Base-by-base conservation (phyloP, 2,329 filamentous ascomycete genomes). In the Fusarium phyllophilum region DNA sequence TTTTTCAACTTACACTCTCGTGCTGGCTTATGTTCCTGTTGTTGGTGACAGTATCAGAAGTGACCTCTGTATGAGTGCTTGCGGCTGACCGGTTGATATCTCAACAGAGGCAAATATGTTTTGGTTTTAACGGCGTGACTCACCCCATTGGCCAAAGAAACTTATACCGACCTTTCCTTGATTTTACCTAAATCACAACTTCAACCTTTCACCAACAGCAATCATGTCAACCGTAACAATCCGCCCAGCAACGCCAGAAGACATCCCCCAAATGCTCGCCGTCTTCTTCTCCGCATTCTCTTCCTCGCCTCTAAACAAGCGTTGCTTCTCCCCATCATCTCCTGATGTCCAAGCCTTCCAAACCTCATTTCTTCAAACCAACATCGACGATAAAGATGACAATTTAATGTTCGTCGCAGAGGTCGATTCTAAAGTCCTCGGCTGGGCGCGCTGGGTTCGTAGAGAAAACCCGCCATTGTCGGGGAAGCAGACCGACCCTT, bases 191-290 rank as follows among this genome's bases (percentile, higher is more conserved):
- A 12, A 15, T 22, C 36, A 7, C 22, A 68, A 68, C 36, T 26
- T 39, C 29, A n/a, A 49, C 45, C 20, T 59, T 29, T 18, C 41
- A 52, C 18, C 24, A 34, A 45, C 33, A 31, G 5, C 22, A 41
- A 56, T 38, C 41, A 78, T 78, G 76, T 31, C 64, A 15, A 26
- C 66, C 18, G 41, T 73, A 34, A 63, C 41, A 5, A 29, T 87
- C 63, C 84, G 85, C 36, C 79, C 80, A 39, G 86, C 84, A 46
- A 83, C 78, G 3, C 66, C 78, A 6, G 58, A 71, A 10, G 83
- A 85, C 68, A 69, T 81, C 39, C 72, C 78, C 10, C 64, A 62
- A n/a, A 77, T 85, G 66, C 61, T 80, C 38, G 62, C 72, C 17
- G 75, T 82, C 68, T 72, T 78, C 58, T 73, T 78, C 56, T 75